Percentiles rank a stretch among this genome's conserved stretches.
Conservation (phyloP, 164 flowering plant species). For the Amborella trichopoda region DNA sequence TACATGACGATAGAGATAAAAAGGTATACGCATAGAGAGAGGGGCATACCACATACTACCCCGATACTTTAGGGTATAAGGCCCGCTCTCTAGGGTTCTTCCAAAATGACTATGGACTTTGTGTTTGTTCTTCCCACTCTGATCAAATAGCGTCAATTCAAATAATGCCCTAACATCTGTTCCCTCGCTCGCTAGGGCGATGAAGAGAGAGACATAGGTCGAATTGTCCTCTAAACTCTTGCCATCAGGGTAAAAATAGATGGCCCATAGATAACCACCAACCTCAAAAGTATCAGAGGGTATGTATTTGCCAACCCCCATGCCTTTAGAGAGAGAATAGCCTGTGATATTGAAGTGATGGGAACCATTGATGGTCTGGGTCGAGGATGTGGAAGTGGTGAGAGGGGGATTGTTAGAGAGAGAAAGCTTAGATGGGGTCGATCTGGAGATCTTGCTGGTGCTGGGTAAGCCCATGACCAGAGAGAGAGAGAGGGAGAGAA, state of each 20-base stretch:
- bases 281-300: conserved; percentile 76
- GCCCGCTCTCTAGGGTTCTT: conserved; percentile 73
- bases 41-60: conserved; percentile 87
- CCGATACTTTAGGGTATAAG: conserved; percentile 73
- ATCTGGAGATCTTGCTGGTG: conserved; percentile 20
- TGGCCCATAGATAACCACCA: conserved; percentile 90
- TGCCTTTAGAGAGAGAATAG: conserved; percentile 66
- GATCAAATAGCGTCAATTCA: conserved; percentile 78
- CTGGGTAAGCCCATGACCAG: too few species aligned
- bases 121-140: conserved; percentile 78
- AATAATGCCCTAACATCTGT: conserved; percentile 83
- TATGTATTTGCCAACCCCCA: conserved; percentile 75
- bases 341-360: conserved; percentile 81
- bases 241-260: conserved; percentile 85
- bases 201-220: conserved; percentile 64
- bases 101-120: conserved; percentile 92
- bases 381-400: conserved; percentile 51
- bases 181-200: conserved; percentile 82
- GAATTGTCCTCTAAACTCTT: conserved; percentile 79
- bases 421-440: conserved; percentile 14
- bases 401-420: conserved; percentile 20
- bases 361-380: conserved; percentile 66
- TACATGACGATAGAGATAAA: not conserved
- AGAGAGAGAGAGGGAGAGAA: too few species aligned
- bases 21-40: too few species aligned